phyloP scores from a whole-genome alignment of 345 rosid species.

The Cochlearia excelsa region DNA sequence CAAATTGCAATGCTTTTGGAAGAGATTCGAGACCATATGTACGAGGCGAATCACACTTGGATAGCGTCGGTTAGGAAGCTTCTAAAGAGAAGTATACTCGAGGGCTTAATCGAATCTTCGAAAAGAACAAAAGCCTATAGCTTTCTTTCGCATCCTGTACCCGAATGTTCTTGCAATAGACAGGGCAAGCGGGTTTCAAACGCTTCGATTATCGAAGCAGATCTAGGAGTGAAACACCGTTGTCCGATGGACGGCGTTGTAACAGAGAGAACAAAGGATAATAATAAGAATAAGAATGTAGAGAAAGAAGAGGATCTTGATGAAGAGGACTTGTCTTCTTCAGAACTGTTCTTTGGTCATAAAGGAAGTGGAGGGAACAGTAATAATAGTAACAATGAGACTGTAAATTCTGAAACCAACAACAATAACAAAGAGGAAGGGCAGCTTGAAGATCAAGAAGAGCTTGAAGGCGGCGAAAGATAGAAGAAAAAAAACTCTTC shows the following conservation, averaged over 20 bases:
- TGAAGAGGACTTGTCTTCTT: constrained; percentile 61
- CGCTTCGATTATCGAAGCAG: constrained; percentile 43
- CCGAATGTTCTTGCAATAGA: constrained; percentile 78
- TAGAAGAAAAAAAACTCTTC: neutral
- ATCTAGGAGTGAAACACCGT: constrained; percentile 52
- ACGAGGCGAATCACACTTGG: constrained; percentile 86
- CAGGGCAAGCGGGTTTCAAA: constrained; percentile 29
- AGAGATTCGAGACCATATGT: constrained; percentile 58
- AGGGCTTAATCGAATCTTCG: constrained; percentile 61
- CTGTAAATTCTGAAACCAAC: constrained; percentile 56
- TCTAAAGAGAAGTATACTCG: constrained; percentile 60
- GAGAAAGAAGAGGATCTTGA: constrained; percentile 81
- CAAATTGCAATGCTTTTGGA: constrained; percentile 62
- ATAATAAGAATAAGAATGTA: constrained; percentile 50
- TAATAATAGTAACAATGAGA: constrained; percentile 52
- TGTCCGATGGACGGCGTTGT: constrained; percentile 75
- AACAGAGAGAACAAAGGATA: constrained; percentile 45
- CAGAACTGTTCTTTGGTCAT: constrained; percentile 59
- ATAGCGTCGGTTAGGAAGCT: constrained; percentile 64
- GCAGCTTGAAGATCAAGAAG: constrained; percentile 88
- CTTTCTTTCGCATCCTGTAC: constrained; percentile 80
- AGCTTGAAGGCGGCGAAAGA: constrained; percentile 65
- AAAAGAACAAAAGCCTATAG: constrained; percentile 50
- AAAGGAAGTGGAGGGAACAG: constrained; percentile 33
- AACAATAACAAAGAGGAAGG: constrained; percentile 69